A percentile compares a stretch with the other conserved stretches of the same genome.
These are phyloP conservation scores for Neobulgaria alba DNA, from an alignment of 2,329 filamentous ascomycete species.

Conservation along the genomic window DNA sequence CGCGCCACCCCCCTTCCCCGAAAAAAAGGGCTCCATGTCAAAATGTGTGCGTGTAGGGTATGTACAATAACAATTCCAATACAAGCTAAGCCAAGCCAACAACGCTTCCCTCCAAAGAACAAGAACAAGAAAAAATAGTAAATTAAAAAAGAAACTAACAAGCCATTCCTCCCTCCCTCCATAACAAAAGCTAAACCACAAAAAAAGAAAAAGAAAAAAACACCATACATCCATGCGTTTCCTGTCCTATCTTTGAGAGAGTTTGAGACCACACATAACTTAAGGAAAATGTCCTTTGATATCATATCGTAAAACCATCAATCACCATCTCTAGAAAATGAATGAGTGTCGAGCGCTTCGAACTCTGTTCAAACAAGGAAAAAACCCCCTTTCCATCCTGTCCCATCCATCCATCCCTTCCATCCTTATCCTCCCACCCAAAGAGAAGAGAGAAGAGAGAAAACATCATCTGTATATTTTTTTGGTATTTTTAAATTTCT, in stretches of 20 bases:
- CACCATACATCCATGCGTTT: slow-evolving; percentile 22
- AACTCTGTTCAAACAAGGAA: no score
- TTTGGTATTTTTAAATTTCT: no score
- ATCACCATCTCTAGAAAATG: slow-evolving; percentile 19
- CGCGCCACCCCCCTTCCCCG: no score
- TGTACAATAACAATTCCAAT: no score
- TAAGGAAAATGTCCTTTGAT: no score
- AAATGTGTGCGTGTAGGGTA: no score
- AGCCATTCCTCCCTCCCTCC: neutral
- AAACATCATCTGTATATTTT: neutral
- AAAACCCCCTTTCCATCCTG: no score
- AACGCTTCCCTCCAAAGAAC: no score
- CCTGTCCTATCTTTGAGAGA: slow-evolving; percentile 11
- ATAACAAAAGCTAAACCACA: slow-evolving; percentile 1
- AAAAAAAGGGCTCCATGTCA: no score
- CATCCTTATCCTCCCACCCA: slow-evolving; percentile 3
- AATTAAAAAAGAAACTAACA: neutral
- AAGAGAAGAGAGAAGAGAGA: slow-evolving; percentile 3
- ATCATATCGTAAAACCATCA: no score
- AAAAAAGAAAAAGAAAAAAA: slow-evolving; percentile 11
- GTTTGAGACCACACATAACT: no score
- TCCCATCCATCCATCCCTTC: neutral
- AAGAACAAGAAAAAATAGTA: neutral
- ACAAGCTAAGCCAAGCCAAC: no score
- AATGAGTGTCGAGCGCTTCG: slow-evolving; percentile 29